Evolutionary conservation across 768 basidiomycete species (phyloP).

Genomic region (Boletus reticulatus): DNA sequence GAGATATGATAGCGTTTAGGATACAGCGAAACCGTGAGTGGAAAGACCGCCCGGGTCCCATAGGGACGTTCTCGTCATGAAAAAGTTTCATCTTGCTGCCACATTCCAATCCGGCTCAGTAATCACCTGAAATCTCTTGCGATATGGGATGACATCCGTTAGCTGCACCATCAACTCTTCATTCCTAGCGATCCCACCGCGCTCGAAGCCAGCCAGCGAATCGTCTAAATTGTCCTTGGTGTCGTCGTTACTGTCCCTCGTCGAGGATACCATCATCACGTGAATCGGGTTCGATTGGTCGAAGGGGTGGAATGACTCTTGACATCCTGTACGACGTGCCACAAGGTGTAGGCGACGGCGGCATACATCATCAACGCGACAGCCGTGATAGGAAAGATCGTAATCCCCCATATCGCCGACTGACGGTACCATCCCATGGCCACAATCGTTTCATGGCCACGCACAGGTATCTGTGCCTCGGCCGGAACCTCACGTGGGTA

Average conservation of each 20-base stretch:
- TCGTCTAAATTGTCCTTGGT: background rate
- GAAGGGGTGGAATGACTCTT: background rate
- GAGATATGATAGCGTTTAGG: too few relatives aligned
- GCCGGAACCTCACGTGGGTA: background rate
- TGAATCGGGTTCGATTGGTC: constrained; percentile 8
- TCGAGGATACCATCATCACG: constrained; percentile 2
- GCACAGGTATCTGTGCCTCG: background rate
- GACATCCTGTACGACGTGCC: background rate
- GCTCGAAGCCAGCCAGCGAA: background rate
- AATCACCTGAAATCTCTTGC: constrained; percentile 3
- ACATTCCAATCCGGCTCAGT: too few relatives aligned
- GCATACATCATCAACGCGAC: constrained; percentile 2
- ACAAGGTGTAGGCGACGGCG: constrained; percentile 8
- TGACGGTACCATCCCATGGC: constrained; percentile 2
- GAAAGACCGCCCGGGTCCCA: too few relatives aligned
- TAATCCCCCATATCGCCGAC: background rate
- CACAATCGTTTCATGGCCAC: background rate
- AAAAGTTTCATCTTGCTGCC: too few relatives aligned
- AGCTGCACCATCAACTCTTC: constrained; percentile 1
- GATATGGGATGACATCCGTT: background rate
- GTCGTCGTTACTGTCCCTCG: background rate
- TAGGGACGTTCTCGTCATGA: too few relatives aligned
- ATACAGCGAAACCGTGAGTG: too few relatives aligned
- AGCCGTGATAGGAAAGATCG: constrained; percentile 1
- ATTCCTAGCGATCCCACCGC: background rate